Base-by-base conservation (phyloP, 2,329 filamentous ascomycete genomes). In the Stylonectria norvegica region DNA sequence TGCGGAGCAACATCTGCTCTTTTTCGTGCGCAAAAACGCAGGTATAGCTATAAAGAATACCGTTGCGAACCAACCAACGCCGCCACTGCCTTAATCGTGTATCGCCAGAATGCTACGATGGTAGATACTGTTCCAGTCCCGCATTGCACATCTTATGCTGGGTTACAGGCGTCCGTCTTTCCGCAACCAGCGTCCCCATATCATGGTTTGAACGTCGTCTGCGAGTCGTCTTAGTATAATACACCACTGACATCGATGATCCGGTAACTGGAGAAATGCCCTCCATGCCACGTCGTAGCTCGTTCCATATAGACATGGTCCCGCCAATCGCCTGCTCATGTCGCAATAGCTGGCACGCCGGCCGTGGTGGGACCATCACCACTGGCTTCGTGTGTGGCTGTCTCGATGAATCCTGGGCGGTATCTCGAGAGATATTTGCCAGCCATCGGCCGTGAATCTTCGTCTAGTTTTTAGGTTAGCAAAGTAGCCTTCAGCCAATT, bases 381-480 rank as follows among this genome's bases (percentile, higher is more conserved):
- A 12, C 55, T 44, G 16, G 52, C 44, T 18, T 57, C 53, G 22
- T 46, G 53, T 23, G 51, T 55, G 23, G 56, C 60, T 23, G 57
- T 52, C 40, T 67, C 64, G 20, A 68, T 31, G 36, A 79, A 81
- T 5, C 62, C 67, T 4, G 78, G 79, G 12, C 80, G 71, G 66
- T 75, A 84, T 58, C 78, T 81, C 22, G 70, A 67, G 17, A 85
- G 67, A 47, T 81, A 82, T 50, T 83, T 83, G 3, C 68, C 72
- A 4, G 80, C 80, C 63, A 82, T 72, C 0, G 79, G 71, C 42
- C 79, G 71, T 6, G 80, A 75, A 52, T 84, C 80, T 56, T 83
- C 79, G 49, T 78, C 77, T 81, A 43, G 17, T 28, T 29, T 9
- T 40, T 20, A 27, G 34, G 54, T 57, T 47, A 56, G 53, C 16